These are phyloP conservation scores for Hebeloma cylindrosporum DNA, from an alignment of 768 basidiomycete genomes.

Conservation along the genomic window DNA sequence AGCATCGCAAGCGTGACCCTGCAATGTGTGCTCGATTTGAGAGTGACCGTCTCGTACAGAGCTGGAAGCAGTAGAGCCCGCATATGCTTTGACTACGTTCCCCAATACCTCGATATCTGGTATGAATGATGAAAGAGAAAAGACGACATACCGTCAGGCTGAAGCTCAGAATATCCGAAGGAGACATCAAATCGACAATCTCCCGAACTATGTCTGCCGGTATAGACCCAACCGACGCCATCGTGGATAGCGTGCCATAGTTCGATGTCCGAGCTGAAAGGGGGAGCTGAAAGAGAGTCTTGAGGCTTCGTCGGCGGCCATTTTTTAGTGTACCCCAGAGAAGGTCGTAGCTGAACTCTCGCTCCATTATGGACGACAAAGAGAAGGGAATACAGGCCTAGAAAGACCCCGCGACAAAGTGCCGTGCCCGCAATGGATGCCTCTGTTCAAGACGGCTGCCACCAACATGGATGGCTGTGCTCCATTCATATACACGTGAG, in stretches of 20 bases:
- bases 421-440: too few relatives aligned
- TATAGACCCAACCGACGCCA: constrained; percentile 28
- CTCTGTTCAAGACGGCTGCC: too few relatives aligned
- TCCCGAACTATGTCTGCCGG: constrained; percentile 41
- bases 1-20: constrained; percentile 38
- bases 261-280: constrained; percentile 28
- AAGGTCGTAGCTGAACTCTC: constrained; percentile 10
- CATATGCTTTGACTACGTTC: constrained; percentile 21
- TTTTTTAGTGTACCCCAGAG: constrained; percentile 19
- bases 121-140: constrained; percentile 8
- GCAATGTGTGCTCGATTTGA: constrained; percentile 44
- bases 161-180: constrained; percentile 41
- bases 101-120: constrained; percentile 3
- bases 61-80: constrained; percentile 36
- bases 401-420: too few relatives aligned
- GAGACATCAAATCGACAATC: constrained; percentile 35
- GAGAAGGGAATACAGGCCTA: constrained; percentile 1
- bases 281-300: constrained; percentile 35
- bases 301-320: constrained; percentile 33
- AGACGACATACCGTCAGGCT: constrained; percentile 39
- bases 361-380: constrained; percentile 17
- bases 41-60: constrained; percentile 44
- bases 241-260: constrained; percentile 26
- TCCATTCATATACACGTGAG: too few relatives aligned
- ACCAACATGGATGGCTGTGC: too few relatives aligned